Percentiles rank a stretch among this genome's conserved stretches.
These are phyloP conservation scores for Candida succiphila DNA, from an alignment of 805 yeast species.

Conservation along the genomic window DNA sequence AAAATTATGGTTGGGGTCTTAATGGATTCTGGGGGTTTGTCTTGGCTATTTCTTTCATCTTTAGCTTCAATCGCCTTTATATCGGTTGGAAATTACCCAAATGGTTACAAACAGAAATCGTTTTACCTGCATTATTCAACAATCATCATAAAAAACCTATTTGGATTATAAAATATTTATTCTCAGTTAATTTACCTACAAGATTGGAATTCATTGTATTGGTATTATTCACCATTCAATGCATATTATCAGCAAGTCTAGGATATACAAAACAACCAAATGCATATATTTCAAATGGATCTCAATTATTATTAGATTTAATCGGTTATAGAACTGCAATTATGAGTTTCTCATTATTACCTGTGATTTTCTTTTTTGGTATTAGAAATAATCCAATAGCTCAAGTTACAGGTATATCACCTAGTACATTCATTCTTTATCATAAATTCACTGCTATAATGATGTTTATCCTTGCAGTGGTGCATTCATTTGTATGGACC, in stretches of 20 bases:
- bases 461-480: slow-evolving; percentile 34
- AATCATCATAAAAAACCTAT: slow-evolving; percentile 2
- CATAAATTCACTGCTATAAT: slow-evolving; percentile 62
- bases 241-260: slow-evolving; percentile 22
- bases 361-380: slow-evolving; percentile 53
- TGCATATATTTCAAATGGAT: slow-evolving; percentile 23
- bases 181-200: slow-evolving; percentile 3
- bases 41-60: slow-evolving; percentile 20
- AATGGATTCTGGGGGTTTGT: slow-evolving; percentile 30
- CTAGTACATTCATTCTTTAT: slow-evolving; percentile 46
- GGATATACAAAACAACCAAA: slow-evolving; percentile 29
- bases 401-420: slow-evolving; percentile 51
- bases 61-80: slow-evolving; percentile 11
- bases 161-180: not conserved
- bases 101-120: slow-evolving; percentile 1
- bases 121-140: slow-evolving; percentile 1
- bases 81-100: slow-evolving; percentile 6
- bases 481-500: slow-evolving; percentile 54
- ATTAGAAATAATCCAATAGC: slow-evolving; percentile 65
- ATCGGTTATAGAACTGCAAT: slow-evolving; percentile 48
- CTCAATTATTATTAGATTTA: slow-evolving; percentile 19
- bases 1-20: slow-evolving; percentile 35
- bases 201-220: slow-evolving; percentile 18
- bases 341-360: slow-evolving; percentile 41
- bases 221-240: slow-evolving; percentile 18